Evolutionary conservation across 83 land plant genomes (phyloP), one percentile per base, ranked within the genome.

Genomic region (Picea abies): DNA sequence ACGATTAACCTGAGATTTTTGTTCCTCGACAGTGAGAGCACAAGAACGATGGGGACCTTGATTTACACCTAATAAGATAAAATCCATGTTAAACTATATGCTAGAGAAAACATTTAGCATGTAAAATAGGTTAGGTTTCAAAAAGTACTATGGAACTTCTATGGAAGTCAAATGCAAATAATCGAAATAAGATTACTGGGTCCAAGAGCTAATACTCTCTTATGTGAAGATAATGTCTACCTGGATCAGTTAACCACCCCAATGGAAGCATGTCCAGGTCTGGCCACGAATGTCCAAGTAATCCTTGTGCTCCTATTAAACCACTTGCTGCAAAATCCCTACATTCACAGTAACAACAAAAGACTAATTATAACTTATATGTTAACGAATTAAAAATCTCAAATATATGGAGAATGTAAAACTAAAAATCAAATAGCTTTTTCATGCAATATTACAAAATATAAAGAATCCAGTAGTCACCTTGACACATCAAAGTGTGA

Each of bases 241-340:
- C 29, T 12, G 1, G 32, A 29, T 29, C 29, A 37, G 4, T 20
- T 44, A 41, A 23, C 19, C 37, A 0, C 19, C 4, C 17, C 1
- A 32, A 71, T 22, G 99, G 99, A 19, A 97, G 89, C 99, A 97
- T 97, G 85, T 97, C 98, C 72, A 95, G 80, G 82, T 97, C 99
- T 71, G 99, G 99, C 99, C 99, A 97, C 39, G 99, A 94, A n/a
- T 83, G 90, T 63, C 95, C 98, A n/a, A 71, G 66, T 82, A 89
- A 81, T 20, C 96, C 92, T 23, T 84, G 63, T 35, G 92, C 90
- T 66, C 99, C 99, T 76, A 94, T 88, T 83, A 94, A 79, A 79
- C 87, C 87, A 35, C 95, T 87, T 60, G 84, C 78, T 77, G 94
- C 90, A 83, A 97, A 92, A 80, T 97, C 98, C 92, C 92, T 85